phyloP scores from a whole-genome alignment of 768 basidiomycete species.

The Boletus tylopilopsis region DNA sequence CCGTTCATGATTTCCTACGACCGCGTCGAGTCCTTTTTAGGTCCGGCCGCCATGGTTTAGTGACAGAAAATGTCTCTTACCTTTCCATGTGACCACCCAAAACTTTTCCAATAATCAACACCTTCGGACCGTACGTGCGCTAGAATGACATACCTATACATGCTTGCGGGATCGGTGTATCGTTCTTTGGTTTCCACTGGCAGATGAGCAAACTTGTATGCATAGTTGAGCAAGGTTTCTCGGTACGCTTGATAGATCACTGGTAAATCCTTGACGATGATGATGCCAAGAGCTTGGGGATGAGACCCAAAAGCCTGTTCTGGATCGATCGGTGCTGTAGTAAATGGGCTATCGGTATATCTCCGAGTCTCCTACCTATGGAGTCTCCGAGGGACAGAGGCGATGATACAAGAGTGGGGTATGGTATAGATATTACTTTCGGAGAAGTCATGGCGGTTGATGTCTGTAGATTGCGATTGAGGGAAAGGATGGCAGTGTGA shows the following conservation, averaged over 20 bases:
- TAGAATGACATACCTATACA: constrained; percentile 60
- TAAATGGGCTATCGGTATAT: not conserved
- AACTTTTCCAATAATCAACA: constrained; percentile 43
- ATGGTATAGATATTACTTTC: constrained; percentile 53
- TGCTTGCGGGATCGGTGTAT: constrained; percentile 67
- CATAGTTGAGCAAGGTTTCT: constrained; percentile 67
- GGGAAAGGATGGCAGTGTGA: constrained; percentile 5
- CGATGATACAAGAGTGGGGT: constrained; percentile 49
- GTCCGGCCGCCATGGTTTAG: not conserved
- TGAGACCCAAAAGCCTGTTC: constrained; percentile 83
- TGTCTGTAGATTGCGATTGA: constrained; percentile 11
- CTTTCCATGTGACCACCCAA: constrained; percentile 99
- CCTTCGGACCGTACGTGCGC: not conserved
- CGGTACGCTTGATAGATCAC: constrained; percentile 56
- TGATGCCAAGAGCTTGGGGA: constrained; percentile 72
- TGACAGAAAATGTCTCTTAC: constrained; percentile 32
- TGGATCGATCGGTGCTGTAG: constrained; percentile 25
- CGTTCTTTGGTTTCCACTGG: constrained; percentile 65
- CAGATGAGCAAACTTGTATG: constrained; percentile 72
- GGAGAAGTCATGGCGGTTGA: constrained; percentile 10
- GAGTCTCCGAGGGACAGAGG: constrained; percentile 51
- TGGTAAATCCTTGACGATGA: constrained; percentile 82
- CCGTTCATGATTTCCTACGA: constrained; percentile 93
- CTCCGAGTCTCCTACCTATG: constrained; percentile 48
- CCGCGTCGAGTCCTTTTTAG: not conserved